These are phyloP conservation scores for Pseudocercospora eumusae DNA, from an alignment of 2,329 filamentous ascomycete species.

Conservation along the genomic window DNA sequence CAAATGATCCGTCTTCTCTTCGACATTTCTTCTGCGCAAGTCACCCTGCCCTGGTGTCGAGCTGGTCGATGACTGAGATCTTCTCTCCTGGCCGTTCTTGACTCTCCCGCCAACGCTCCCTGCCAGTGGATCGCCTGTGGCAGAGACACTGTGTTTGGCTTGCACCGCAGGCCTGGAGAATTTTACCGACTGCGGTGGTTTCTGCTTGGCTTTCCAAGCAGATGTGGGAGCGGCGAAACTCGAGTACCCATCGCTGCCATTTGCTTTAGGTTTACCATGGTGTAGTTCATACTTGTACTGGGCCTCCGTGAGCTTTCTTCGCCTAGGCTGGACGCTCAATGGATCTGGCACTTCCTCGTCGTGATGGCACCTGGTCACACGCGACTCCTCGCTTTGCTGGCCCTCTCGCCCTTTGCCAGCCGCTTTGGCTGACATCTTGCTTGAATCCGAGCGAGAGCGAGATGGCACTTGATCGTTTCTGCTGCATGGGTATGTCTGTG, in stretches of 20 bases:
- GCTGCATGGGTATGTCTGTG: background rate
- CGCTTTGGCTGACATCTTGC: background rate
- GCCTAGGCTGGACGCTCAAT: background rate
- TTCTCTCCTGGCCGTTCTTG: background rate
- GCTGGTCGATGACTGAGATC: background rate
- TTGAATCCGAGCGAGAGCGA: background rate
- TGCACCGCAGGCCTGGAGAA: background rate
- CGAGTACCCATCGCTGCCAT: background rate
- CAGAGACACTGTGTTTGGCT: background rate
- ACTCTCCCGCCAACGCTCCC: background rate
- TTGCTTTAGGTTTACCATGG: background rate
- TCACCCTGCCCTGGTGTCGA: background rate
- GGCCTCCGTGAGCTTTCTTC: background rate
- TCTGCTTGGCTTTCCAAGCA: slow-evolving; percentile 12
- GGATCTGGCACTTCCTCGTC: background rate
- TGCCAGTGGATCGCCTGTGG: background rate
- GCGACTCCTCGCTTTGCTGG: background rate
- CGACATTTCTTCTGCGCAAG: background rate
- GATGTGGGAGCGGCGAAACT: slow-evolving; percentile 4
- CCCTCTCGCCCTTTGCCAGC: background rate
- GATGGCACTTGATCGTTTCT: background rate
- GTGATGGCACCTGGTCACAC: background rate
- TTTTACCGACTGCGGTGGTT: background rate
- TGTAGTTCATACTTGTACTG: background rate
- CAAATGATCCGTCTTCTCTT: background rate